Evolutionary conservation across 306 rosid species (phyloP).

Genomic region (Acacia confusa): DNA sequence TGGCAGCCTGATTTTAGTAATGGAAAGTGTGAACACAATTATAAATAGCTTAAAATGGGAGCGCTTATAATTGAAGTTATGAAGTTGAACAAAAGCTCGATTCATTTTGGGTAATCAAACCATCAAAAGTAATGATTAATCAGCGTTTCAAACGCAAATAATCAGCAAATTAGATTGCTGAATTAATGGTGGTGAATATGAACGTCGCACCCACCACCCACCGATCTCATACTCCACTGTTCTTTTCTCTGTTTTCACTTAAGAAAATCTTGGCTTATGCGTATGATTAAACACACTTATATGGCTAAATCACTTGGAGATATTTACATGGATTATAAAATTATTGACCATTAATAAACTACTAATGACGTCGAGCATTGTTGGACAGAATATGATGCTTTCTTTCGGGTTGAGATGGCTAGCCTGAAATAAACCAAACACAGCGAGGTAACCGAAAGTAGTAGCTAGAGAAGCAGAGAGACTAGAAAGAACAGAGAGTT

Average conservation of each 20-base stretch:
- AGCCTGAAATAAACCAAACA: slow-evolving; percentile 4
- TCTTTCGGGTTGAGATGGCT: slow-evolving; percentile 17
- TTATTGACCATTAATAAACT: not conserved
- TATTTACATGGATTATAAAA: not conserved
- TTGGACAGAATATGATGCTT: slow-evolving; percentile 32
- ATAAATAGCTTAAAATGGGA: not conserved
- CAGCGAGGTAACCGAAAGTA: slow-evolving; percentile 4
- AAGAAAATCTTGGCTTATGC: not conserved
- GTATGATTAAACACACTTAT: not conserved
- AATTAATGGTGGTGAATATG: not conserved
- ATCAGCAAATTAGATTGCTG: slow-evolving; percentile 2
- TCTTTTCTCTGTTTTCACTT: not conserved
- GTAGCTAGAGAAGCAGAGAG: slow-evolving; percentile 9
- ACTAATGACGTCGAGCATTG: not conserved
- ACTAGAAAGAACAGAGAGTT: not conserved
- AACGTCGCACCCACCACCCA: slow-evolving; percentile 4
- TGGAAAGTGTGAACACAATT: slow-evolving; percentile 2
- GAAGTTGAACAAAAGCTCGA: slow-evolving; percentile 17
- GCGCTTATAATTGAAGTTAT: slow-evolving; percentile 17
- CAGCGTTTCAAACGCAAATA: not conserved
- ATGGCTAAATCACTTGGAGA: not conserved
- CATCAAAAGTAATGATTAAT: slow-evolving; percentile 16
- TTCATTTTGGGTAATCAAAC: not conserved
- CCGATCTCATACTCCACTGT: slow-evolving; percentile 27
- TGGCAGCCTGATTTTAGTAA: slow-evolving; percentile 52